Evolutionary conservation across 345 rosid species (phyloP), one percentile per base, ranked within the genome.

Genomic region (Hibiscus syriacus): DNA sequence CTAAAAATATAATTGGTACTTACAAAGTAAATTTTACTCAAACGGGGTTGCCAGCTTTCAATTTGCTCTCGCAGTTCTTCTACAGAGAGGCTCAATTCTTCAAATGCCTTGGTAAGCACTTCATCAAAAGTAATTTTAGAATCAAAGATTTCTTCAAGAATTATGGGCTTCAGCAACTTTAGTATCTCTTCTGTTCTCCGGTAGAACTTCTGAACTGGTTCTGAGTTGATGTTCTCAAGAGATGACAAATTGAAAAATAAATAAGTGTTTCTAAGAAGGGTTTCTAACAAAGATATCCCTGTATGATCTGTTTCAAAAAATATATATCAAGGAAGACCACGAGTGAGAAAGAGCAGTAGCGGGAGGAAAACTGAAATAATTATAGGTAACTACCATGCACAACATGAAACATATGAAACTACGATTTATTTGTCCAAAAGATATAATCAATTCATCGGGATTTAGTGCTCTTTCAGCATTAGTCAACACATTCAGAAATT

Each of bases 11-110:
- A n/a, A n/a, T n/a, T n/a, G n/a, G n/a, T n/a, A 80, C 99, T 87
- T 81, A 95, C 99, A 80, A 86, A 88, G 69, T 85, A 83, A 64
- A 87, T 84, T n/a, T n/a, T n/a, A n/a, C n/a, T n/a, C n/a, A n/a
- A n/a, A n/a, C n/a, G n/a, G n/a, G n/a, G n/a, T n/a, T 86, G 90
- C 88, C 97, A 89, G 67, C 73, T 84, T 57, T 81, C 86, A 71
- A 85, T 81, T 72, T 80, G 80, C 78, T 89, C 89, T 70, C 70
- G 83, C 65, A 88, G 66, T 61, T 84, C 96, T 66, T 83, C 89
- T 71, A 92, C 78, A 77, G 85, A 87, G 54, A 79, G 93, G 73
- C 74, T 70, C 73, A 92, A 76, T 53, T 85, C 98, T 77, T 82
- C 80, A 70, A 83, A 84, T 36, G 81, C 62, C 74, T 82, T 85